Evolutionary conservation across 2,329 filamentous ascomycete genomes (phyloP).

Genomic region (Penicillium sp.): DNA sequence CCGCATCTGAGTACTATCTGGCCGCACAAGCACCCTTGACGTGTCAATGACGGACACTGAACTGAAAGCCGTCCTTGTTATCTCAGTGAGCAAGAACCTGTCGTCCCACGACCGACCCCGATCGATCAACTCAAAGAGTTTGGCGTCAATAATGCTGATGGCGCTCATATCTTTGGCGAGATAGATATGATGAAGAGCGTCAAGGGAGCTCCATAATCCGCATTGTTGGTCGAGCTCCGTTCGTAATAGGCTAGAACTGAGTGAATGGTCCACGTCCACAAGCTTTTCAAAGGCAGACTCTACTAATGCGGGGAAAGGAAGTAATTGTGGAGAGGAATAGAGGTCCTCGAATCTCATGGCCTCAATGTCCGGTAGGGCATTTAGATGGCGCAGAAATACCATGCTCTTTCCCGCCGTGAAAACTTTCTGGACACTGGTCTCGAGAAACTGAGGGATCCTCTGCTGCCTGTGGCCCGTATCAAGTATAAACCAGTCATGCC

Average conservation of each 20-base stretch:
- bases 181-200: slow-evolving; percentile 69
- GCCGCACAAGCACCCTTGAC: slow-evolving; percentile 61
- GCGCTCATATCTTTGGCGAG: slow-evolving; percentile 71
- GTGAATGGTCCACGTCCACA: slow-evolving; percentile 70
- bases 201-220: slow-evolving; percentile 62
- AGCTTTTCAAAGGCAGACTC: slow-evolving; percentile 68
- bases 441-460: slow-evolving; percentile 72
- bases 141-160: slow-evolving; percentile 62
- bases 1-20: slow-evolving; percentile 38
- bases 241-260: slow-evolving; percentile 65
- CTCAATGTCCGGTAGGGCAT: slow-evolving; percentile 37
- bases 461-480: slow-evolving; percentile 56
- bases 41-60: slow-evolving; percentile 52
- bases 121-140: slow-evolving; percentile 74
- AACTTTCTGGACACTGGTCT: slow-evolving; percentile 66
- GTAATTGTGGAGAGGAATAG: slow-evolving; percentile 28
- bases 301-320: slow-evolving; percentile 64
- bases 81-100: slow-evolving; percentile 73
- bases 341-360: slow-evolving; percentile 30
- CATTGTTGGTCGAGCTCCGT: slow-evolving; percentile 66
- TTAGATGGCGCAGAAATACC: slow-evolving; percentile 73
- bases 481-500: slow-evolving; percentile 72
- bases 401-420: slow-evolving; percentile 88
- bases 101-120: slow-evolving; percentile 67
- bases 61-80: slow-evolving; percentile 69